Base-by-base conservation (phyloP, 495 filamentous ascomycete species). In the Daldinia childiae region DNA sequence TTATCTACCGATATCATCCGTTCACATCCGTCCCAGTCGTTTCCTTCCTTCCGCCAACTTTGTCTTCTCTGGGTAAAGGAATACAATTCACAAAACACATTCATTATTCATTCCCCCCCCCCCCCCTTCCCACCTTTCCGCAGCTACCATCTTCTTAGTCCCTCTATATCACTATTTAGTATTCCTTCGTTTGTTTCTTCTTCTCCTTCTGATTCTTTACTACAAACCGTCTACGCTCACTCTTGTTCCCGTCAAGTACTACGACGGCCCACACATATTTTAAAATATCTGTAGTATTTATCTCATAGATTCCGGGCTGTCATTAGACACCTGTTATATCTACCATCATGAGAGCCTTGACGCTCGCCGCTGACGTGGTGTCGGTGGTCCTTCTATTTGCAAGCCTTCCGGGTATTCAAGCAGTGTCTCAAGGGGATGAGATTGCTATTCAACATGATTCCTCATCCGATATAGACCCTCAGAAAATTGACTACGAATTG, bases 341-440 rank as follows among this genome's bases (percentile, higher is more conserved):
- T 34, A 17, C 36, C 63, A 78, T 50, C 15, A 86, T 86, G 83
- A 83, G 77, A 65, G 61, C 36, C 27, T 78, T 58, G 11, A 68
- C 65, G 62, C 58, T 81, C 52, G 66, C 71, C 69, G 52, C 73
- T 58, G 76, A 76, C 75, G 55, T 85, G n/a, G 66, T 71, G 41
- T 81, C 78, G 60, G 78, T 74, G 51, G 59, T 69, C 21, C 55
- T 78, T 58, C 50, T 85, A 19, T 67, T 84, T 34, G 58, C 63
- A 54, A 75, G 56, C 30, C 17, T 79, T 34, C 74, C 79, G 24
- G 41, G 72, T 19, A 60, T 71, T 30, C 43, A 70, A 19, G 80
- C 80, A n/a, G 64, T 77, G 36, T 65, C 74, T 34, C 51, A 68
- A 29, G 74, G 66, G 48, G 38, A 79, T 14, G 70, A 78, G 68